Base-by-base conservation (phyloP, 2,329 filamentous ascomycete genomes). In the Cordyceps farinosa region DNA sequence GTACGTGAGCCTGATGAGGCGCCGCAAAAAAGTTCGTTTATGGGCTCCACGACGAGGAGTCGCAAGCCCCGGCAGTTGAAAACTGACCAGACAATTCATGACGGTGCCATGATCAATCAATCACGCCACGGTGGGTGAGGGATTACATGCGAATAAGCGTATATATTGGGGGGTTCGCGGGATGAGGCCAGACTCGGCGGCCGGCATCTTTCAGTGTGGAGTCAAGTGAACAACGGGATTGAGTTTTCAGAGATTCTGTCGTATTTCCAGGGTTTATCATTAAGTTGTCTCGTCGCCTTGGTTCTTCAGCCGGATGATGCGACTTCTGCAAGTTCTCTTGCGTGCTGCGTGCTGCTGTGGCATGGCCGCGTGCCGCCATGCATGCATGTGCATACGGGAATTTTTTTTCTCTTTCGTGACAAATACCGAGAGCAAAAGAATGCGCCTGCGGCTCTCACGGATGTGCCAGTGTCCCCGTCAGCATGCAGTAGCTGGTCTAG, bases 141-240 rank as follows among this genome's bases (percentile, higher is more conserved):
- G 44, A 50, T 58, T 40, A 58, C 32, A 58, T 29, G 30, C 11
- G 42, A 38, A 48, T 48, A 36, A 58, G 30, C 55, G n/a, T 48
- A 38, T 6, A 36, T 34, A 15, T 42, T 42, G 34, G 13, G 2
- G 22, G 22, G 22, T 22, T 52, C 50, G 27, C 3, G 27, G 13
- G n/a, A 56, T 45, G 40, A 56, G 50, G 17, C 50, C 9, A 52
- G 50, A 56, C 45, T 29, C n/a, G 11, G 32, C 17, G 34, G 40
- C 40, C 36, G 40, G 13, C 10, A 22, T 42, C 22, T 22, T 22
- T 38, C 7, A 15, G 32, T 22, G 32, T n/a, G 36, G 38, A 56
- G 32, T 36, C 27, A 34, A 27, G 40, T 22, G 9, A 15, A 5
- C 36, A 22, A 56, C 53, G 53, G 53, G 40, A 34, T 56, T 45